A percentile compares a stretch with the other conserved stretches of the same genome.
phyloP scores from a whole-genome alignment of 2,329 filamentous ascomycete species.

The Diaporthe longicolla region DNA sequence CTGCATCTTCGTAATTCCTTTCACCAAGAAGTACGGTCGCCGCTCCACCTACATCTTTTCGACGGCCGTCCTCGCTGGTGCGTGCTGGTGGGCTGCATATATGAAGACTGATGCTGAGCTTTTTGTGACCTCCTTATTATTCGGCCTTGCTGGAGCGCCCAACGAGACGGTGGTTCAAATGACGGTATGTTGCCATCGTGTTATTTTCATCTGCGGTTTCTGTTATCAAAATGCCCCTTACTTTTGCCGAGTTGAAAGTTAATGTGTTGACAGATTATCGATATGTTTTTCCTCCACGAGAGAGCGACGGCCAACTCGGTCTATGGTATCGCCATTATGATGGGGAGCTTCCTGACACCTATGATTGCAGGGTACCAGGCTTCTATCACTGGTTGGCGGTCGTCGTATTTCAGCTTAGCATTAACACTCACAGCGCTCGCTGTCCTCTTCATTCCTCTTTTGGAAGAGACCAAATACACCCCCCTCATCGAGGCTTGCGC shows the following conservation, averaged over 20 bases:
- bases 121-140: background rate
- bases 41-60: background rate
- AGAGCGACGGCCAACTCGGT: background rate
- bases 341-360: background rate
- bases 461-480: background rate
- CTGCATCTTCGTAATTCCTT: background rate
- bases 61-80: background rate
- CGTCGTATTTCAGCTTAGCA: background rate
- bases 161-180: background rate
- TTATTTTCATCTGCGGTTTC: background rate
- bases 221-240: background rate
- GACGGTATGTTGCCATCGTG: background rate
- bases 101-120: background rate
- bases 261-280: background rate
- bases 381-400: background rate
- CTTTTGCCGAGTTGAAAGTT: background rate
- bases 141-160: background rate
- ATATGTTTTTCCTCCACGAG: background rate
- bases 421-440: background rate
- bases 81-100: background rate
- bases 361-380: background rate
- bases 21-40: background rate
- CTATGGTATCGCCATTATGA: background rate
- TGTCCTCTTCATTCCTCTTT: background rate
- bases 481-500: background rate